phyloP scores from a whole-genome alignment of 2,329 filamentous ascomycete genomes.

The Nemania diffusa region DNA sequence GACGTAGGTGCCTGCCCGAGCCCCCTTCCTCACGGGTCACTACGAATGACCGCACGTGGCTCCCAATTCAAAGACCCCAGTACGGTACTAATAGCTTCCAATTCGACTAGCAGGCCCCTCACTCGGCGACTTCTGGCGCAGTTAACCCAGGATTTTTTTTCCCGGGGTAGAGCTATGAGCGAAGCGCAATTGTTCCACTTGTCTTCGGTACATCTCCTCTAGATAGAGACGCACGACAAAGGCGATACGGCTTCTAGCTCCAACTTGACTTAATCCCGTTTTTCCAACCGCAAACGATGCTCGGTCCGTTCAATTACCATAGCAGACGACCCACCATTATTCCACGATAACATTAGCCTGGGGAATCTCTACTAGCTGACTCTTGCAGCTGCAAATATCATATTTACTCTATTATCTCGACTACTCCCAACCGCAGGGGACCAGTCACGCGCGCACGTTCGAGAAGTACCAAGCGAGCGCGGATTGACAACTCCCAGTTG shows the following conservation, averaged over 20 bases:
- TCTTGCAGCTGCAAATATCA: neutral
- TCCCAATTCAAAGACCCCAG: neutral
- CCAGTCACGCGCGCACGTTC: conserved; percentile 15
- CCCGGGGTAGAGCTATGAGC: conserved; percentile 26
- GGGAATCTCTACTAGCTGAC: conserved; percentile 6
- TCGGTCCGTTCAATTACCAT: conserved; percentile 38
- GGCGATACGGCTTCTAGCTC: conserved; percentile 15
- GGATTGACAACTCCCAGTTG: neutral
- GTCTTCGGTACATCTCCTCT: conserved; percentile 5
- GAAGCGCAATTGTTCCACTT: conserved; percentile 11
- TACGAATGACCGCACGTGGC: neutral
- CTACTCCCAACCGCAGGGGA: conserved; percentile 7
- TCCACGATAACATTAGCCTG: conserved; percentile 46
- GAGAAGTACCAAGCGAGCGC: conserved; percentile 16
- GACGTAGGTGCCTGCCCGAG: too few relatives aligned
- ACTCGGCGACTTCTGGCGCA: conserved; percentile 1
- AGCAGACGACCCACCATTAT: conserved; percentile 49
- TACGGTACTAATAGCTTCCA: conserved; percentile 7
- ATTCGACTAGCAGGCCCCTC: conserved; percentile 16
- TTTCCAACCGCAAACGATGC: conserved; percentile 43
- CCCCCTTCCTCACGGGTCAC: neutral
- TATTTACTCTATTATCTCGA: conserved; percentile 4
- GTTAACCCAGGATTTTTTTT: neutral
- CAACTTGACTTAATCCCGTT: conserved; percentile 14
- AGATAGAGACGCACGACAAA: conserved; percentile 10